Base-by-base conservation (phyloP, 2,329 filamentous ascomycete species). In the Fusarium sp. region DNA sequence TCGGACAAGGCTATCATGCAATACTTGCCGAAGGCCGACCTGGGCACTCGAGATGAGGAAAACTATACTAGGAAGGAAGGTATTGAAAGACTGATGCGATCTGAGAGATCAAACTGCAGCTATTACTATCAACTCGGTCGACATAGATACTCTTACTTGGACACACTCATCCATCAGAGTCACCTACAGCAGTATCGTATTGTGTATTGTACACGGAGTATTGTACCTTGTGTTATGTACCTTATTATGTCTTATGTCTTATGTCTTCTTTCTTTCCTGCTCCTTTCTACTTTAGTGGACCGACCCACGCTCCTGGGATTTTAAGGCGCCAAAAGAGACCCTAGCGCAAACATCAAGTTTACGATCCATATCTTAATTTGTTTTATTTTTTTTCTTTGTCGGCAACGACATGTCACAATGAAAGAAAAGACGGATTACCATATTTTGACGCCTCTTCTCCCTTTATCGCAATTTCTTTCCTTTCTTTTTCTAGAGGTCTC, bases 381-480 rank as follows among this genome's bases (percentile, higher is more conserved):
- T 49, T 31, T 49, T 49, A 15, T 49, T 64, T 74, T 64, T 74
- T 73, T 72, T 49, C 59, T 72, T 60, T 73, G 48, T 39, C 29
- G 33, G 23, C 44, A 52, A 63, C 65, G 66, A 76, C 60, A 65
- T 56, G 67, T 65, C 61, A 69, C 59, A 66, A 66, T 49, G 35
- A 39, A 37, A 41, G 38, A 48, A 48, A 33, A 39, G 42, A 49
- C 69, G 55, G 62, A 64, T 70, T 61, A 41, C 38, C 61, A 61
- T 60, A 42, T 59, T 46, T 56, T 45, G 35, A 73, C 66, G 72
- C 60, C 69, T 66, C 61, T 19, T 58, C 54, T 70, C 54, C 48
- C 61, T 73, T 73, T 51, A 55, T 49, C 37, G 61, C 55, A 52
- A 23, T 60, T 62, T 18, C 45, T 69, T 69, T 60, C 31, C 27